Conservation (phyloP, 1,284 basidiomycete species). For the Microbotryomycetes sp. region DNA sequence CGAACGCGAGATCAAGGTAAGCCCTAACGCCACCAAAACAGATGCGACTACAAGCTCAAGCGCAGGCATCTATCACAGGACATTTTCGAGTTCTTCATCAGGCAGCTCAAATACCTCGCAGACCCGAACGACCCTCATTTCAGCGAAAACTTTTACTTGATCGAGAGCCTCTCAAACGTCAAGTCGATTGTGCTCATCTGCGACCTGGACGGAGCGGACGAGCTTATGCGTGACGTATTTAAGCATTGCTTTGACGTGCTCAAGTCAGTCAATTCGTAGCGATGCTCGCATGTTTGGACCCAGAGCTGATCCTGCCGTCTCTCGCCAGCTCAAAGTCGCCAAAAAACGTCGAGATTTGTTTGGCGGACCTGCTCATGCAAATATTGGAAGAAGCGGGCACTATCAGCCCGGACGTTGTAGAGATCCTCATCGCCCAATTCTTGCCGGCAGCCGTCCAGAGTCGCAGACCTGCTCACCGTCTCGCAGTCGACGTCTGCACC, state of each 20-base stretch:
- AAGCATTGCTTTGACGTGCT: slow-evolving; percentile 73
- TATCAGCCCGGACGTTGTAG: slow-evolving; percentile 69
- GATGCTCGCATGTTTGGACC: neutral
- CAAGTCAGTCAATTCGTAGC: slow-evolving; percentile 42
- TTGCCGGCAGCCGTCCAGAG: slow-evolving; percentile 54
- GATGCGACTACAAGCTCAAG: neutral
- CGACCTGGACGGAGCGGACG: slow-evolving; percentile 72
- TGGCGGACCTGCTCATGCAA: slow-evolving; percentile 81
- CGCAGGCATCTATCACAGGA: slow-evolving; percentile 48
- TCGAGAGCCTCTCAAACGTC: slow-evolving; percentile 85
- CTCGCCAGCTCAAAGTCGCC: slow-evolving; percentile 56
- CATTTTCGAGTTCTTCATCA: slow-evolving; percentile 90
- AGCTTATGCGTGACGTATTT: slow-evolving; percentile 77
- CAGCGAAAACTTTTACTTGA: slow-evolving; percentile 81
- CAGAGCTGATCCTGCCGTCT: neutral
- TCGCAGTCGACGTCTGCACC: slow-evolving; percentile 85
- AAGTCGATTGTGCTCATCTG: slow-evolving; percentile 91
- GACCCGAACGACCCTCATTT: slow-evolving; percentile 56
- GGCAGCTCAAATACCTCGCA: slow-evolving; percentile 69
- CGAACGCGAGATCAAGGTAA: slow-evolving; percentile 60
- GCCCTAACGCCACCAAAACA: slow-evolving; percentile 7
- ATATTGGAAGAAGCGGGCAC: slow-evolving; percentile 77
- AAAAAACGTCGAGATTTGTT: slow-evolving; percentile 80
- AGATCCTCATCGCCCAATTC: slow-evolving; percentile 77
- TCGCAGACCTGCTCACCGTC: slow-evolving; percentile 56